These are phyloP conservation scores for Gonium pectorale DNA, from an alignment of 139 green algal species.

Conservation along the genomic window DNA sequence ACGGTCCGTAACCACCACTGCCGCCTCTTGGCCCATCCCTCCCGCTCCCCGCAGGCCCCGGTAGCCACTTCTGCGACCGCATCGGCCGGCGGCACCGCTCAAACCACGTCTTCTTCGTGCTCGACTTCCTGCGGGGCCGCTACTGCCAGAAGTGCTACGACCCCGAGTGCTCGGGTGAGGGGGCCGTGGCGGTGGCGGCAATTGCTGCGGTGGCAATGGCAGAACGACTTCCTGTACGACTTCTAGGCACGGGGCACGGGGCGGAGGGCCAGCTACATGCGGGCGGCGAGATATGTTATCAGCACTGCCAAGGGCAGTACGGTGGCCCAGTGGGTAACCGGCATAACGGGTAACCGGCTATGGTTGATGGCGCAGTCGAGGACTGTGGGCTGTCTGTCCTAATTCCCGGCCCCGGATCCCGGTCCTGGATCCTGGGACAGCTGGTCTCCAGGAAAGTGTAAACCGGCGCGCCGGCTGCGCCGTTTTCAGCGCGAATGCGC, in stretches of 20 bases:
- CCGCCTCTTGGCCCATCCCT: neutral
- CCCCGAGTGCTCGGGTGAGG: slow-evolving; percentile 71
- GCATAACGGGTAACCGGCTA: neutral
- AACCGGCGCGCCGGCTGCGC: too few species aligned
- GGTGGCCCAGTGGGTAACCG: neutral
- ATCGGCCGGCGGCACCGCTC: slow-evolving; percentile 72
- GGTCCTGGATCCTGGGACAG: neutral
- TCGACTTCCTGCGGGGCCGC: slow-evolving; percentile 64
- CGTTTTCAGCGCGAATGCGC: neutral
- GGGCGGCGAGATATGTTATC: too few species aligned
- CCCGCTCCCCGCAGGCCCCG: slow-evolving; percentile 55
- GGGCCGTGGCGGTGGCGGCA: neutral
- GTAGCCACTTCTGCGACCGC: slow-evolving; percentile 80
- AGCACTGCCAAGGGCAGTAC: neutral
- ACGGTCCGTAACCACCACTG: too few species aligned
- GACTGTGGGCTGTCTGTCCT: neutral
- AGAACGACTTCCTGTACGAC: too few species aligned
- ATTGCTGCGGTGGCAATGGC: neutral
- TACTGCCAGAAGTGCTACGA: slow-evolving; percentile 87
- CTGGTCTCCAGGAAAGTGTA: too few species aligned
- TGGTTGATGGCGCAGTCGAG: neutral
- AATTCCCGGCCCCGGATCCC: neutral
- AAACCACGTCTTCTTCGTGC: slow-evolving; percentile 82
- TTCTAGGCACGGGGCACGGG: neutral
- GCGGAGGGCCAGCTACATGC: too few species aligned